Conservation (phyloP, 257 asterid genomes). For the Orobanche coerulescens region DNA sequence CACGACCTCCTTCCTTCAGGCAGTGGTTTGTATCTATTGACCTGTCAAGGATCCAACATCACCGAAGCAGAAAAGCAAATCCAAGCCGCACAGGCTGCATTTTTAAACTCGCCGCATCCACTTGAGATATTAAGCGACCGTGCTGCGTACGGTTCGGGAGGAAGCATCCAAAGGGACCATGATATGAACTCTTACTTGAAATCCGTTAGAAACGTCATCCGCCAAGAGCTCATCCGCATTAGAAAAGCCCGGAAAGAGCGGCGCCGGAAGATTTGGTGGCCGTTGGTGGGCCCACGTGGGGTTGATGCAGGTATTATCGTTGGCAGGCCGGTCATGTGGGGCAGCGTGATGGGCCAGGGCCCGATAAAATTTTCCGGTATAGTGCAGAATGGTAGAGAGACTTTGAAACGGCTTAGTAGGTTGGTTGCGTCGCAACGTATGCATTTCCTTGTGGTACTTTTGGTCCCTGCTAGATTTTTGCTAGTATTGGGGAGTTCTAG, state of each 20-base stretch:
- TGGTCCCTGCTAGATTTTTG: conserved; percentile 57
- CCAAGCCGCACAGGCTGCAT: conserved; percentile 51
- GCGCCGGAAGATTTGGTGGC: conserved; percentile 62
- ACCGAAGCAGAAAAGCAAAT: conserved; percentile 50
- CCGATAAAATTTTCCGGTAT: conserved; percentile 53
- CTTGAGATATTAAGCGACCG: conserved; percentile 88
- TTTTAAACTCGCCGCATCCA: conserved; percentile 85
- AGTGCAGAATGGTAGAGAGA: conserved; percentile 49
- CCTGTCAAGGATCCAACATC: conserved; percentile 34
- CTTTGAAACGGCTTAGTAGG: conserved; percentile 54
- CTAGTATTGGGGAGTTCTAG: conserved; percentile 43
- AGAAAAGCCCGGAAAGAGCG: conserved; percentile 51
- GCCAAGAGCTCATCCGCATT: conserved; percentile 52
- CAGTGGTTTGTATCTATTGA: conserved; percentile 65
- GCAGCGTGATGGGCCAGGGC: conserved; percentile 31
- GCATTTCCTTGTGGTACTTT: conserved; percentile 71
- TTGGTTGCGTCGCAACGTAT: conserved; percentile 67
- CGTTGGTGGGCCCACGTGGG: conserved; percentile 40
- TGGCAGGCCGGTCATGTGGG: conserved; percentile 26
- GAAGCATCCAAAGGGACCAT: conserved; percentile 82
- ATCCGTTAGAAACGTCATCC: conserved; percentile 55
- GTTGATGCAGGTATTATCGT: conserved; percentile 32
- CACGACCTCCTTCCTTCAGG: conserved; percentile 90
- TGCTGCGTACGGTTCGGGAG: conserved; percentile 76
- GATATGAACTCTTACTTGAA: conserved; percentile 71